Evolutionary conservation across 768 basidiomycete genomes (phyloP).

Genomic region (Kwoniella botswanensis): DNA sequence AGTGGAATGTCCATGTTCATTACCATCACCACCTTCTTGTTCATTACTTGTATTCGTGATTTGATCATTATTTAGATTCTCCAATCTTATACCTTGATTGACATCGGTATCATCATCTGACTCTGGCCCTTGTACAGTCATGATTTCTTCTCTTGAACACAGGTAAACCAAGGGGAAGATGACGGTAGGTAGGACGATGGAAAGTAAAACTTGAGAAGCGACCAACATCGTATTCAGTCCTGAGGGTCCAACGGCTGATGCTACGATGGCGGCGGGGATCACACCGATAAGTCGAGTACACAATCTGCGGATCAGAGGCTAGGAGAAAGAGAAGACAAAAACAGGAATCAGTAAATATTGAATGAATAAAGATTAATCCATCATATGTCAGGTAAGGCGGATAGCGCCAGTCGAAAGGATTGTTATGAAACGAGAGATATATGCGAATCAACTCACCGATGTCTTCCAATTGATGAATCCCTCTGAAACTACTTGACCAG

Average conservation of each 20-base stretch:
- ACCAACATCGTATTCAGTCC: constrained; percentile 84
- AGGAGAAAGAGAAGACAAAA: no score
- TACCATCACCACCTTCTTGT: no score
- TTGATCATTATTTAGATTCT: not conserved
- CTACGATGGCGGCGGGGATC: constrained; percentile 79
- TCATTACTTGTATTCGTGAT: not conserved
- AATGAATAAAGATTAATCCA: no score
- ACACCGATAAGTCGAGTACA: constrained; percentile 80
- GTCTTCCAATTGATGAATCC: constrained; percentile 87
- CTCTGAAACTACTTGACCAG: constrained; percentile 87
- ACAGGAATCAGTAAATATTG: no score
- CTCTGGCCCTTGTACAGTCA: constrained; percentile 62
- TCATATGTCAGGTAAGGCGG: no score
- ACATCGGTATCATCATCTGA: constrained; percentile 7
- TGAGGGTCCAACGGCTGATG: constrained; percentile 69
- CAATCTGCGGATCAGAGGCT: constrained; percentile 70
- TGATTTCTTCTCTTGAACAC: constrained; percentile 70
- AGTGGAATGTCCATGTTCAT: no score
- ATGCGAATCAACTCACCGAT: constrained; percentile 64
- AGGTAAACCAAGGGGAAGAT: constrained; percentile 78
- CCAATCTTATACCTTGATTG: not conserved
- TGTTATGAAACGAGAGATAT: no score
- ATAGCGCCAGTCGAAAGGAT: no score
- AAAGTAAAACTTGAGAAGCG: constrained; percentile 79
- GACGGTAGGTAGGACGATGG: constrained; percentile 82